Evolutionary conservation across 2,329 filamentous ascomycete species (phyloP).

Genomic region (Colletotrichum chlorophyti): DNA sequence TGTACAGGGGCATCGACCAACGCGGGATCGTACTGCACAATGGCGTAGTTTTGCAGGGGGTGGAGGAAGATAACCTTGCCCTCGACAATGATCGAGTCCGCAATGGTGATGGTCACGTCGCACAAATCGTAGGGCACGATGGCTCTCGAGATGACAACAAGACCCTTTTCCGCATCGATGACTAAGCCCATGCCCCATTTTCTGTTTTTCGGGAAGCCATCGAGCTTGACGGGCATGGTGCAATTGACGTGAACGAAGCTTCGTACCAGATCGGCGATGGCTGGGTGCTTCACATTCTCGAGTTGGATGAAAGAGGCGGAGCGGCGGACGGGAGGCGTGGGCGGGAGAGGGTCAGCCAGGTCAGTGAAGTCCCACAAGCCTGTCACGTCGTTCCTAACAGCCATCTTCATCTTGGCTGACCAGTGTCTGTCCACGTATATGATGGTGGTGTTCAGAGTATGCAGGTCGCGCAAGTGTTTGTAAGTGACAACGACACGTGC

Average conservation of each 20-base stretch:
- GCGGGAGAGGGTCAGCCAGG: constrained; percentile 80
- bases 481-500: constrained; percentile 92
- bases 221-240: constrained; percentile 92
- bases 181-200: constrained; percentile 96
- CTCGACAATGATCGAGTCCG: constrained; percentile 93
- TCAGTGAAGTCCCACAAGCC: constrained; percentile 96
- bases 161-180: constrained; percentile 94
- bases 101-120: constrained; percentile 95
- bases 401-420: constrained; percentile 93
- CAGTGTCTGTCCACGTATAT: constrained; percentile 94
- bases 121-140: constrained; percentile 97
- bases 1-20: constrained; percentile 94
- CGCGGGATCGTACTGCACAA: constrained; percentile 91
- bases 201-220: constrained; percentile 94
- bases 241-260: constrained; percentile 95
- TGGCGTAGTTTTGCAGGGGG: constrained; percentile 94
- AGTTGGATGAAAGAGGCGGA: constrained; percentile 93
- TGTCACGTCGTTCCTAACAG: constrained; percentile 85
- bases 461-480: constrained; percentile 92
- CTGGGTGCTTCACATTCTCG: constrained; percentile 84
- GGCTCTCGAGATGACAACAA: constrained; percentile 92
- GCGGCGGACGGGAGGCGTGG: constrained; percentile 72
- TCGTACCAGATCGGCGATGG: constrained; percentile 90
- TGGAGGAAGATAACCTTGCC: constrained; percentile 96
- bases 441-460: constrained; percentile 92